A percentile compares a stretch with the other conserved stretches of the same genome.
phyloP scores from a whole-genome alignment of 1,284 basidiomycete species.

The Apiotrichum akiyoshidainum region DNA sequence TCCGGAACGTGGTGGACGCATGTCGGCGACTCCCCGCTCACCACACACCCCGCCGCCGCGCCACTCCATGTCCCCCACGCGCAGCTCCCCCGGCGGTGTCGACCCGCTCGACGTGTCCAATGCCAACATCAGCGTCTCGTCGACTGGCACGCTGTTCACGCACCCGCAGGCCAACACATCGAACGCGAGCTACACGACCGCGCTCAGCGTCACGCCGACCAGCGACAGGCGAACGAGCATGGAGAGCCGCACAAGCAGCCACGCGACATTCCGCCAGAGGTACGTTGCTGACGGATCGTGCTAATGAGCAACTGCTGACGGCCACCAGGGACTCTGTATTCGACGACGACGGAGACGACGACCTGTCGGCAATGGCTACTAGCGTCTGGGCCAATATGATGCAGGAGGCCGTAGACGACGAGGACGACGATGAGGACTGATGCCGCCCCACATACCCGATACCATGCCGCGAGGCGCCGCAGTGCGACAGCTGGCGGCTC shows the following conservation, averaged over 20 bases:
- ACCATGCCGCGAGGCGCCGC: too few relatives aligned
- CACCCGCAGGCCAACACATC: slow-evolving; percentile 1
- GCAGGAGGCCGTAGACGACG: slow-evolving; percentile 42
- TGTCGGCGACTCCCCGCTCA: too few relatives aligned
- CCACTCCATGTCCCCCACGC: not conserved
- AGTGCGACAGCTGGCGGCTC: too few relatives aligned
- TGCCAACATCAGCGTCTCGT: slow-evolving; percentile 1
- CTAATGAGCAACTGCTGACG: not conserved
- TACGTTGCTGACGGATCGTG: not conserved
- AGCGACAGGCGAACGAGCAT: not conserved
- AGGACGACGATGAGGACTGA: slow-evolving; percentile 4
- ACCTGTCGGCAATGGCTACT: slow-evolving; percentile 34
- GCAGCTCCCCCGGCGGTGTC: not conserved
- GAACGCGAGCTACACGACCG: slow-evolving; percentile 1
- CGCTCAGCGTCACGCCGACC: not conserved
- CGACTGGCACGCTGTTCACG: not conserved
- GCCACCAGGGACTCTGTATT: slow-evolving; percentile 8
- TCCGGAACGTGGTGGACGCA: not conserved
- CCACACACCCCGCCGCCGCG: not conserved
- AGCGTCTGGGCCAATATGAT: slow-evolving; percentile 51
- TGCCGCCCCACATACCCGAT: too few relatives aligned
- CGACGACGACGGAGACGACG: slow-evolving; percentile 20
- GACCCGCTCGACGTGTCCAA: not conserved
- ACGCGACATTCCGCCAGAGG: not conserved
- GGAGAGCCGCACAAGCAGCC: slow-evolving; percentile 1